phyloP scores from a whole-genome alignment of 1,284 basidiomycete genomes.

The Pyrrhoderma lamaoense region DNA sequence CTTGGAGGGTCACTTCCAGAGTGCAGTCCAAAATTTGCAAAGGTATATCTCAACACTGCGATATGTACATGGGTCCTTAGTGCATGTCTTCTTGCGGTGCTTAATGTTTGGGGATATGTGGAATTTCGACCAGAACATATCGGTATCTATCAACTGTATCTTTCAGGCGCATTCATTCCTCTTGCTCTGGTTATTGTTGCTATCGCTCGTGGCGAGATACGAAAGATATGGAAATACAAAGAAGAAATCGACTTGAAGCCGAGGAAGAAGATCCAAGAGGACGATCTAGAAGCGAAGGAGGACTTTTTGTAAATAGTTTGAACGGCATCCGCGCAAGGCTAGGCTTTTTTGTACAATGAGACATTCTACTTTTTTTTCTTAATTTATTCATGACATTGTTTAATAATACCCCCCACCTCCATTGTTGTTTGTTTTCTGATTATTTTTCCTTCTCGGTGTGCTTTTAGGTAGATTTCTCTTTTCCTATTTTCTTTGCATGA shows the following conservation, averaged over 20 bases:
- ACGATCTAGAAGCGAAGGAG: no score
- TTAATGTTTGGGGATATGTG: neutral
- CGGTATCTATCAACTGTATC: constrained; percentile 1
- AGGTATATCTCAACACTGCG: constrained; percentile 7
- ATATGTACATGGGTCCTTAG: neutral
- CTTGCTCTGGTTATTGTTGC: neutral
- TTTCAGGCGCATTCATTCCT: neutral
- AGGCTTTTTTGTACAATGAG: no score
- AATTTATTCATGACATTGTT: no score
- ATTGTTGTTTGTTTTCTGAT: no score
- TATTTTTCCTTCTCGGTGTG: no score
- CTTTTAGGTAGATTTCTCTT: no score
- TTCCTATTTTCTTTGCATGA: no score
- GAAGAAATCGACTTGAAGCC: neutral
- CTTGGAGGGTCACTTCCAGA: neutral
- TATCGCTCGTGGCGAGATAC: neutral
- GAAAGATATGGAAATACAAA: constrained; percentile 5
- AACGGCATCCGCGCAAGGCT: no score
- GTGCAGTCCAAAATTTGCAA: neutral
- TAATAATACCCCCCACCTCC: no score
- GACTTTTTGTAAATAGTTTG: no score
- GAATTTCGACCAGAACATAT: neutral
- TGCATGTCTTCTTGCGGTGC: neutral
- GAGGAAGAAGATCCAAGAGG: no score
- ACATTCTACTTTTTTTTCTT: no score